A percentile compares a stretch with the other conserved stretches of the same genome.
Conservation (phyloP, 805 yeast genomes). For the Starmerella sirachaensis region DNA sequence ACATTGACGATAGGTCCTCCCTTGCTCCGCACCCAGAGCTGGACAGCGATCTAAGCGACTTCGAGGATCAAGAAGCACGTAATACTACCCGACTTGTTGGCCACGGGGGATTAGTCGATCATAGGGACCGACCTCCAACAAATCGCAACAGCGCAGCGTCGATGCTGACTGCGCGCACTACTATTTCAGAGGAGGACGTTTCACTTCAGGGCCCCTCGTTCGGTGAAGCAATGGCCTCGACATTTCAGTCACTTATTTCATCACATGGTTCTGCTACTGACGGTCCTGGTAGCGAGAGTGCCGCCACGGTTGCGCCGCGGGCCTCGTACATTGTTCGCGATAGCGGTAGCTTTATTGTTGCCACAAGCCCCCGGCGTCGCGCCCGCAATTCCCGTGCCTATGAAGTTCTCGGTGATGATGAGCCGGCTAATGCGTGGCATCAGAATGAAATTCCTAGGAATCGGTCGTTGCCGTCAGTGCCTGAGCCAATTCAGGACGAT, state of each 20-base stretch:
- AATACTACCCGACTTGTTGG: background rate
- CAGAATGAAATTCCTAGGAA: conserved; percentile 8
- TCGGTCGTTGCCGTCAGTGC: conserved; percentile 7
- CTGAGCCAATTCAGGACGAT: no score
- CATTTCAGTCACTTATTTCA: conserved; percentile 11
- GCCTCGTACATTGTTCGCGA: conserved; percentile 18
- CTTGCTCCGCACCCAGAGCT: conserved; percentile 6
- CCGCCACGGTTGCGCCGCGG: no score
- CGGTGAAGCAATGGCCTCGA: conserved; percentile 17
- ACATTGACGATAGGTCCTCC: background rate
- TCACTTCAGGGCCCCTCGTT: conserved; percentile 15
- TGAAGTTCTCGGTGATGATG: conserved; percentile 10
- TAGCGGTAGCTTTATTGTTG: conserved; percentile 17
- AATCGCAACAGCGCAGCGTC: conserved; percentile 1
- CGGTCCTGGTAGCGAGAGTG: background rate
- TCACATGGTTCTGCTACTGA: background rate
- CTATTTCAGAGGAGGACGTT: conserved; percentile 1
- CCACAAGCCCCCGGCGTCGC: conserved; percentile 15
- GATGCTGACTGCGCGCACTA: conserved; percentile 1
- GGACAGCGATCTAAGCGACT: conserved; percentile 18
- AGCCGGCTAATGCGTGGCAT: background rate
- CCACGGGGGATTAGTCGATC: background rate
- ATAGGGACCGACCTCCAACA: background rate
- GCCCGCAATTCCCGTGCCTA: conserved; percentile 8
- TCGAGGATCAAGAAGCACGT: background rate